A percentile compares a stretch with the other conserved stretches of the same genome.
phyloP scores from a whole-genome alignment of 768 basidiomycete species.

The Xerocomellus intermedius region DNA sequence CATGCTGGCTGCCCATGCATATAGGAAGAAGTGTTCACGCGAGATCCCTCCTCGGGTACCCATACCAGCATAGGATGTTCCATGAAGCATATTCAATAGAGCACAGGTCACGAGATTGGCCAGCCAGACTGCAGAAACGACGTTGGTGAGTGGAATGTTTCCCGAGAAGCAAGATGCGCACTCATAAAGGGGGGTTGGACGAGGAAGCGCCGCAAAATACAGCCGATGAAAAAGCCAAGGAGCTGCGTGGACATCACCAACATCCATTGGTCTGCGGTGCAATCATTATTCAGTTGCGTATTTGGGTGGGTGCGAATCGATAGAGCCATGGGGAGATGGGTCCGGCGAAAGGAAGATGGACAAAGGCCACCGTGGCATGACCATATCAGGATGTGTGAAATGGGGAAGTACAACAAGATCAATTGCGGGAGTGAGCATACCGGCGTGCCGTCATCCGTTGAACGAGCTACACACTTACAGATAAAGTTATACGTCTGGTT shows the following conservation, averaged over 20 bases:
- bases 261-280: slow-evolving; percentile 51
- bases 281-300: neutral
- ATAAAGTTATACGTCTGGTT: slow-evolving; percentile 52
- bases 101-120: slow-evolving; percentile 67
- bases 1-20: slow-evolving; percentile 34
- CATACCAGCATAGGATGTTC: slow-evolving; percentile 45
- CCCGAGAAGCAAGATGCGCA: slow-evolving; percentile 22
- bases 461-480: slow-evolving; percentile 35
- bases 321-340: neutral
- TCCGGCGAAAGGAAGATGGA: neutral
- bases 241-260: slow-evolving; percentile 71
- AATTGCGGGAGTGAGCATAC: neutral
- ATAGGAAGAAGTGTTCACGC: slow-evolving; percentile 53
- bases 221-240: slow-evolving; percentile 62
- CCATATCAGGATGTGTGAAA: neutral
- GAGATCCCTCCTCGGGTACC: slow-evolving; percentile 46
- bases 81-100: slow-evolving; percentile 73
- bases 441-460: neutral
- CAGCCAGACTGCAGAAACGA: slow-evolving; percentile 66
- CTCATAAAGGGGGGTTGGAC: slow-evolving; percentile 69
- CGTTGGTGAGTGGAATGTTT: neutral
- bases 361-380: neutral
- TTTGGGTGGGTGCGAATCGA: slow-evolving; percentile 19
- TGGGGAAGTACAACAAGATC: neutral
- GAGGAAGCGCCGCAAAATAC: slow-evolving; percentile 58